phyloP scores from a whole-genome alignment of 208 protist genomes.

The Wallacemonas sp. region DNA sequence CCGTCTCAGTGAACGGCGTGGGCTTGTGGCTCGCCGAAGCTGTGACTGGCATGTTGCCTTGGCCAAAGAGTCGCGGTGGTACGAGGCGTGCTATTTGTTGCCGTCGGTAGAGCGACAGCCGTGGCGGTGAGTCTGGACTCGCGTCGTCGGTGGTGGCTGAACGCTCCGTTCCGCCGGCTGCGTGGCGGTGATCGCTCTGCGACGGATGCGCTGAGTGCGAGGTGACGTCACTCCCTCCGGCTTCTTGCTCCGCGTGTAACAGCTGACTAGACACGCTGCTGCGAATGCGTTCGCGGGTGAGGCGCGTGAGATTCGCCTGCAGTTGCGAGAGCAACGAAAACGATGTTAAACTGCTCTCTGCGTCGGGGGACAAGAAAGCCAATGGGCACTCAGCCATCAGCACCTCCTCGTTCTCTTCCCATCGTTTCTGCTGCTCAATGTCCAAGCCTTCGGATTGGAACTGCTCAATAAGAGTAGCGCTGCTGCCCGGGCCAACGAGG shows the following conservation, averaged over 20 bases:
- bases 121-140: no score
- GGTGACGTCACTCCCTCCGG: not conserved
- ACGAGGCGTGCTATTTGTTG: no score
- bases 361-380: constrained; percentile 37
- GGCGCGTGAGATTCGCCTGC: not conserved
- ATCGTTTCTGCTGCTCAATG: constrained; percentile 36
- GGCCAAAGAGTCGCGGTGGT: no score
- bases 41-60: no score
- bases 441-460: constrained; percentile 11
- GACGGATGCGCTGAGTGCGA: not conserved
- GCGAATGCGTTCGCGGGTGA: not conserved
- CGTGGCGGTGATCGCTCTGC: constrained; percentile 6
- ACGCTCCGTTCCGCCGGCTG: not conserved
- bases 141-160: no score
- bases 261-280: not conserved
- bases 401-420: constrained; percentile 27
- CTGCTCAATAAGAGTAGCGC: constrained; percentile 4
- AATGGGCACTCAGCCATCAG: constrained; percentile 36
- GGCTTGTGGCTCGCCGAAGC: not conserved
- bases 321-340: constrained; percentile 24
- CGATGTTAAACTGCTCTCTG: constrained; percentile 17
- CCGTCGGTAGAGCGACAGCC: no score
- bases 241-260: not conserved
- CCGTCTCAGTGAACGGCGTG: not conserved
- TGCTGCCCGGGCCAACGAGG: not conserved